A percentile compares a stretch with the other conserved stretches of the same genome.
Conservation (phyloP, 495 filamentous ascomycete genomes). For the Hypomontagnella submonticulosa region DNA sequence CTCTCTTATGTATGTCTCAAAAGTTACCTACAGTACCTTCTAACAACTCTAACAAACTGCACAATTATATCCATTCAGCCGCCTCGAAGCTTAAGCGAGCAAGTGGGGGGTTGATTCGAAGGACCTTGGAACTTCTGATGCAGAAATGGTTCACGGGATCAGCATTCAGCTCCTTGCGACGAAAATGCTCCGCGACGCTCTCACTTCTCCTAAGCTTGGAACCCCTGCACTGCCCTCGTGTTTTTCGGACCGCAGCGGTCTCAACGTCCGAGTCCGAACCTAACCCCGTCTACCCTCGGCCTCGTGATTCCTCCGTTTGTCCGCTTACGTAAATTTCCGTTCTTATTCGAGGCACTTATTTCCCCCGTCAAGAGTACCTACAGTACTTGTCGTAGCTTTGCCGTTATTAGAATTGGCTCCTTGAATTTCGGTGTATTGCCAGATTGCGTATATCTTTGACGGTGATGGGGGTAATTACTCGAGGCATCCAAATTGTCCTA, state of each 20-base stretch:
- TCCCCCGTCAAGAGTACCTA: too few relatives aligned
- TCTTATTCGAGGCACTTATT: background rate
- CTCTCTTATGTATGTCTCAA: background rate
- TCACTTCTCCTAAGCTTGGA: conserved; percentile 17
- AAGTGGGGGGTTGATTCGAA: background rate
- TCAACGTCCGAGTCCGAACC: conserved; percentile 28
- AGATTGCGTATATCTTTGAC: background rate
- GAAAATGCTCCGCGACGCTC: conserved; percentile 37
- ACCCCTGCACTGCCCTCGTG: conserved; percentile 12
- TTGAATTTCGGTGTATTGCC: too few relatives aligned
- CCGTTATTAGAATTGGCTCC: too few relatives aligned
- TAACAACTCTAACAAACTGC: conserved; percentile 18
- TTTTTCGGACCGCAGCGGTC: background rate
- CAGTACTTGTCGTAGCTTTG: too few relatives aligned
- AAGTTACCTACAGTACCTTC: conserved; percentile 1
- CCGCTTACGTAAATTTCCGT: conserved; percentile 38
- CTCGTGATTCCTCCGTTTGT: conserved; percentile 23
- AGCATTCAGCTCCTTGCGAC: conserved; percentile 28
- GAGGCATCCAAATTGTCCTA: too few relatives aligned
- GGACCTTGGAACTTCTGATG: background rate
- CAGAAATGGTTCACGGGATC: conserved; percentile 28
- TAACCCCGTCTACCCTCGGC: conserved; percentile 30
- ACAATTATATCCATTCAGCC: conserved; percentile 34
- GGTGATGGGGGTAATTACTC: too few relatives aligned
- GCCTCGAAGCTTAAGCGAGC: conserved; percentile 15